Base-by-base conservation (phyloP, 805 yeast genomes). In the Wickerhamomyces strasburgensis region DNA sequence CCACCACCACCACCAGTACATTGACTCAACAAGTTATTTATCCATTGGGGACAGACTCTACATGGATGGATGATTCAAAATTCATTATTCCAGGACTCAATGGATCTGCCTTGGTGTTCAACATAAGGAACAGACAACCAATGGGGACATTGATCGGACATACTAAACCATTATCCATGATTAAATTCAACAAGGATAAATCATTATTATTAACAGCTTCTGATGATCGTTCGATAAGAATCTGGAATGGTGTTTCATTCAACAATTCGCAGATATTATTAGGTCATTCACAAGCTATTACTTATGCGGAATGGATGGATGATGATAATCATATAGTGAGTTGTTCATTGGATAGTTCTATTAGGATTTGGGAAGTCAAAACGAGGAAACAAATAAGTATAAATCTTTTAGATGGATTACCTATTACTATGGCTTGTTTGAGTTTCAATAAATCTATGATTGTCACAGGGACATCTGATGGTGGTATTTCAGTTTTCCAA, bases 1-100 rank as follows among this genome's bases (percentile, higher is more conserved):
- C 39, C 56, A 8, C 51, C 43, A 9, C 49, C 52, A 2, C 48
- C 46, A 8, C 52, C 31, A 14, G 38, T n/a, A 33, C 37, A 6
- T 25, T 42, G 9, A 28, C 27, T 3, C 37, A 27, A 11, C 40
- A 27, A 11, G 13, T 14, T 19, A 29, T 26, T 3, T 17, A n/a
- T n/a, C n/a, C 61, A 4, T 46, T 62, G 18, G 80, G 81, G 2
- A 65, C 73, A 3, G 84, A 76, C 42, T 75, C 80, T 4, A 75
- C 80, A 44, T 87, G 96, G 95, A 64, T 88, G 13, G 84, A 78
- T 48, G 73, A 73, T 24, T 58, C 62, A 37, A 83, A 77, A 47
- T 83, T 83, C 57, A 84, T 85, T 3, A 60, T 82, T n/a, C 81
- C 95, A 1, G 81, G 84, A 0, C 51, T 65, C 3, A 68, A 68